Conservation (phyloP, 208 protist genomes). For the Acanthamoeba quina region DNA sequence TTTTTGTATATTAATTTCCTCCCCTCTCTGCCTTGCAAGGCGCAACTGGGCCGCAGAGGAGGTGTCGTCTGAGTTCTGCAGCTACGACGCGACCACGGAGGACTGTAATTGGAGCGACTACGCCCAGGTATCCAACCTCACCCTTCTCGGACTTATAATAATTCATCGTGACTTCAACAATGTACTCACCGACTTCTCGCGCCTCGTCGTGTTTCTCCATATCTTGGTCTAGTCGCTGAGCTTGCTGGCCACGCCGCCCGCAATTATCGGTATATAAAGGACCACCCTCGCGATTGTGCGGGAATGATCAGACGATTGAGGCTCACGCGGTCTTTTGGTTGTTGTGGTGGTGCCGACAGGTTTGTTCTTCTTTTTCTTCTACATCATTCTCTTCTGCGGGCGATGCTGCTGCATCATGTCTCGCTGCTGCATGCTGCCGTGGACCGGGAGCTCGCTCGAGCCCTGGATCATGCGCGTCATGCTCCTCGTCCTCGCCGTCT, state of each 20-base stretch:
- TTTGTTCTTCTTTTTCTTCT: constrained; percentile 23
- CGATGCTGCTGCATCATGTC: constrained; percentile 5
- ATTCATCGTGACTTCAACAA: no score
- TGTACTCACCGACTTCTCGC: no score
- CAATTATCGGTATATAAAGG: background rate
- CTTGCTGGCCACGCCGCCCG: background rate
- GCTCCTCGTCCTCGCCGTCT: background rate
- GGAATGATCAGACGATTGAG: background rate
- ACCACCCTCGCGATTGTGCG: background rate
- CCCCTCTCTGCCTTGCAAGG: background rate
- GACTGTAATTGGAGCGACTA: constrained; percentile 6
- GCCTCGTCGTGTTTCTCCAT: no score
- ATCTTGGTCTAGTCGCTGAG: constrained; percentile 34
- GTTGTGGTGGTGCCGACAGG: background rate
- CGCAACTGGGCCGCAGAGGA: background rate
- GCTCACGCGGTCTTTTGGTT: background rate
- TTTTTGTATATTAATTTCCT: background rate
- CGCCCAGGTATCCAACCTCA: constrained; percentile 3
- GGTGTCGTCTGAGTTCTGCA: constrained; percentile 7
- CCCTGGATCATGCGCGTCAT: constrained; percentile 5
- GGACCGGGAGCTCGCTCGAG: constrained; percentile 21
- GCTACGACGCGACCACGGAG: background rate
- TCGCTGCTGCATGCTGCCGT: constrained; percentile 10
- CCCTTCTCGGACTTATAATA: background rate
- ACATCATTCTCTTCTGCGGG: background rate